phyloP scores from a whole-genome alignment of 495 filamentous ascomycete genomes.

The Lasiosphaeria hispida region DNA sequence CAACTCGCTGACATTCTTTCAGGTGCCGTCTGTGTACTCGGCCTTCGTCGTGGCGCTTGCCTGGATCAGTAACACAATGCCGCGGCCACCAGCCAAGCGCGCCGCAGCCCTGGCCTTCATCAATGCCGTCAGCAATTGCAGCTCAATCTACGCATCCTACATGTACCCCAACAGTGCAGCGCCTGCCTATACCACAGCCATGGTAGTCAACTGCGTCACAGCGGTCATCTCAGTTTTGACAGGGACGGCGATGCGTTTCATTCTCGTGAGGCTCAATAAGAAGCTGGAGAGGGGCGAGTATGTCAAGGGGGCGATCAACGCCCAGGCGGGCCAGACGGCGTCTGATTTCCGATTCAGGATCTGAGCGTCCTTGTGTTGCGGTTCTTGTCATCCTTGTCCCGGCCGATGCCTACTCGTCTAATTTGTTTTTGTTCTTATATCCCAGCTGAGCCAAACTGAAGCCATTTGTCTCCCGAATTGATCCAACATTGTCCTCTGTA shows the following conservation, averaged over 20 bases:
- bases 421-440: no score
- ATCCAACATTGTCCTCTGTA: no score
- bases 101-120: slow-evolving; percentile 78
- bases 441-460: no score
- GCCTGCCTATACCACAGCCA: slow-evolving; percentile 60
- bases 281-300: slow-evolving; percentile 60
- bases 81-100: slow-evolving; percentile 80
- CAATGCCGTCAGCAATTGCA: slow-evolving; percentile 75
- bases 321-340: slow-evolving; percentile 52
- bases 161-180: slow-evolving; percentile 50
- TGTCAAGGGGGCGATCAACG: slow-evolving; percentile 50
- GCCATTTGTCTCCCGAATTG: no score
- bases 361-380: slow-evolving; percentile 23
- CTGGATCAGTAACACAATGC: slow-evolving; percentile 78
- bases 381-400: background rate
- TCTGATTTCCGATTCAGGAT: slow-evolving; percentile 63
- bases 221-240: slow-evolving; percentile 63
- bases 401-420: no score
- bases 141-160: slow-evolving; percentile 74
- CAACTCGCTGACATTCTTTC: background rate
- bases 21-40: slow-evolving; percentile 55
- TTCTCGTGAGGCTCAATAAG: slow-evolving; percentile 68
- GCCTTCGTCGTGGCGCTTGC: slow-evolving; percentile 71
- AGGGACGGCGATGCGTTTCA: slow-evolving; percentile 62
- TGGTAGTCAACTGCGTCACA: slow-evolving; percentile 71